Base-by-base conservation (phyloP, 73 alveolate species). In the Symbiodinium natans region DNA sequence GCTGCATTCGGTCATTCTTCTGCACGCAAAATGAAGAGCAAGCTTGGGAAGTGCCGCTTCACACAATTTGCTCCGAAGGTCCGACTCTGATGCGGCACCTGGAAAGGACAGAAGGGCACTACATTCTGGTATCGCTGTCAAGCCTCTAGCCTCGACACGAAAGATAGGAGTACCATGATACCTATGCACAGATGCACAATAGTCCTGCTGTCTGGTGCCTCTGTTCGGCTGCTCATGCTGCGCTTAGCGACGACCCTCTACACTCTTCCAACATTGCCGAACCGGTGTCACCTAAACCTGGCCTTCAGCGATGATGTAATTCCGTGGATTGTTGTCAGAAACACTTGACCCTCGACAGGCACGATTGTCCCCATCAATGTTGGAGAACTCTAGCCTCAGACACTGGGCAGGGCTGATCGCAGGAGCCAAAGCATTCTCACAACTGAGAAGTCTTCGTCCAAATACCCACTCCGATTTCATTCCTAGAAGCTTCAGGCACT, bases 331-430 rank as follows among this genome's bases (percentile, higher is more conserved):
- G 80, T 90, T 90, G 97, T 90, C 97, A 2, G 97, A 41, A 9
- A 80, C 8, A 38, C 89, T 73, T 56, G 97, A 90, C 33, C 97
- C 97, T 31, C 97, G 97, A 39, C 97, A 90, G 0, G 97, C 97
- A 1, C 88, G 86, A 13, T 71, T 73, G 54, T 82, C 54, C 34
- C 97, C 97, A 31, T 73, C 88, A 34, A 90, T n/a, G 68, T 27
- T 39, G 33, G 95, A 8, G 82, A 89, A 89, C 75, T 89, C 95
- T 13, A 89, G 86, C 95, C 95, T 89, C 21, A 21, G 68, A 19
- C 38, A 19, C 7, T 36, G 40, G n/a, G n/a, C n/a, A 68, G 38
- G 40, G 29, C 13, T n/a, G 7, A 36, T 68, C 83, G 38, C 83
- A 21, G 83, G 38, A 71, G n/a, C 17, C 38, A 27, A 71, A n/a